Conservation (phyloP, 2,329 filamentous ascomycete genomes). For the Penicillium sp. region DNA sequence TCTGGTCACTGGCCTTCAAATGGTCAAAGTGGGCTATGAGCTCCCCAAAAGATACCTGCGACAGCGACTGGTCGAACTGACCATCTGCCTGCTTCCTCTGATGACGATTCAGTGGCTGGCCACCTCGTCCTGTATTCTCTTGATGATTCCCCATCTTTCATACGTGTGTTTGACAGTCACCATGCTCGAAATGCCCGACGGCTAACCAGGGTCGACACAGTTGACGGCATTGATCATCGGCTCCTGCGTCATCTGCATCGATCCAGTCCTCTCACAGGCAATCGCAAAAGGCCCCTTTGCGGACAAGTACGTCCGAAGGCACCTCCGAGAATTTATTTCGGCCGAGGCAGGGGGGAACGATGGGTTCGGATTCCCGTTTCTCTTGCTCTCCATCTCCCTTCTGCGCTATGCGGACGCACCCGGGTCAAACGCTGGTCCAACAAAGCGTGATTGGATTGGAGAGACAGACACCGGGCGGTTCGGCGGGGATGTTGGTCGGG, state of each 20-base stretch:
- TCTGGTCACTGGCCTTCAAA: conserved; percentile 61
- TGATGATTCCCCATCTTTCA: conserved; percentile 55
- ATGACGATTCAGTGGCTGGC: conserved; percentile 63
- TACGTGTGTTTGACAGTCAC: no score
- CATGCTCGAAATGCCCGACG: no score
- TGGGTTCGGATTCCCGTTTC: conserved; percentile 61
- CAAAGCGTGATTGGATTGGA: conserved; percentile 30
- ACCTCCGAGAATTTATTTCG: conserved; percentile 60
- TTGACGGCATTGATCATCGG: conserved; percentile 57
- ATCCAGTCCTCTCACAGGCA: conserved; percentile 61
- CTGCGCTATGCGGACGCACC: conserved; percentile 52
- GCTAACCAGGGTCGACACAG: no score
- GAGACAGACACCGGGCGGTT: conserved; percentile 50
- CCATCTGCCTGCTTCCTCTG: conserved; percentile 56
- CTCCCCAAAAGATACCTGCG: conserved; percentile 57
- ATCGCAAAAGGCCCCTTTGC: conserved; percentile 63
- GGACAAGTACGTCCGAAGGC: conserved; percentile 59
- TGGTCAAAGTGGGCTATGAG: conserved; percentile 63
- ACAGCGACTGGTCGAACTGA: conserved; percentile 53
- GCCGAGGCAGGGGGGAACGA: conserved; percentile 62
- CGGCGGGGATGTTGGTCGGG: conserved; percentile 52
- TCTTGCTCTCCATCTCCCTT: conserved; percentile 58
- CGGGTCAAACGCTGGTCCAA: conserved; percentile 14
- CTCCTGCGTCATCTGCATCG: conserved; percentile 61
- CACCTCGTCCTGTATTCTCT: conserved; percentile 56